A percentile compares a stretch with the other conserved stretches of the same genome.
Conservation (phyloP, 441 rosid species). For the Aquilaria agallochum region DNA sequence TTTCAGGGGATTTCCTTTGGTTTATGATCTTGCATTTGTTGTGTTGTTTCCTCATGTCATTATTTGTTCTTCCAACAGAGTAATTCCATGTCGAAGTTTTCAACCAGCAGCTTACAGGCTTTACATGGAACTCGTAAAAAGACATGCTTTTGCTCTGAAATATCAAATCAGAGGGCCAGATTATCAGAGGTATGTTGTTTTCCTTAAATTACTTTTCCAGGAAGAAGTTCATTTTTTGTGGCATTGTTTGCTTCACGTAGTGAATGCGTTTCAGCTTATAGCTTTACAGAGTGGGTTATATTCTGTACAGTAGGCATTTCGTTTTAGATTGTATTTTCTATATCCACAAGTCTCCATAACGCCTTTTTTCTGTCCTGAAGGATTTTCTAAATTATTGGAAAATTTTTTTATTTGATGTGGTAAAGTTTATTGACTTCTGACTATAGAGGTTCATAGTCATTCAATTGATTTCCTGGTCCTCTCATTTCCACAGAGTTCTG, state of each 20-base stretch:
- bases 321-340: not conserved
- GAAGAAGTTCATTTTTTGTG: no score
- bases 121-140: conserved; percentile 61
- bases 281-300: no score
- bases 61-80: conserved; percentile 30
- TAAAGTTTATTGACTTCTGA: not conserved
- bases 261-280: no score
- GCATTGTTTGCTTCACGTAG: no score
- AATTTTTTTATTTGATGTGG: no score
- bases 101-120: conserved; percentile 63
- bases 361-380: no score
- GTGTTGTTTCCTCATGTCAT: conserved; percentile 1
- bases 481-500: conserved; percentile 47
- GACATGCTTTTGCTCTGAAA: conserved; percentile 41
- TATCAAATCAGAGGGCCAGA: conserved; percentile 43
- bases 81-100: conserved; percentile 41
- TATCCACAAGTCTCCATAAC: not conserved
- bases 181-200: conserved; percentile 43
- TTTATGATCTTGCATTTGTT: not conserved
- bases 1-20: not conserved
- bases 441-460: conserved; percentile 1
- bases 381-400: no score
- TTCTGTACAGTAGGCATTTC: not conserved
- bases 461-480: conserved; percentile 9
- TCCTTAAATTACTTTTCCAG: not conserved